Conservation (phyloP, 2,329 filamentous ascomycete species). For the Dendryphion nanum region DNA sequence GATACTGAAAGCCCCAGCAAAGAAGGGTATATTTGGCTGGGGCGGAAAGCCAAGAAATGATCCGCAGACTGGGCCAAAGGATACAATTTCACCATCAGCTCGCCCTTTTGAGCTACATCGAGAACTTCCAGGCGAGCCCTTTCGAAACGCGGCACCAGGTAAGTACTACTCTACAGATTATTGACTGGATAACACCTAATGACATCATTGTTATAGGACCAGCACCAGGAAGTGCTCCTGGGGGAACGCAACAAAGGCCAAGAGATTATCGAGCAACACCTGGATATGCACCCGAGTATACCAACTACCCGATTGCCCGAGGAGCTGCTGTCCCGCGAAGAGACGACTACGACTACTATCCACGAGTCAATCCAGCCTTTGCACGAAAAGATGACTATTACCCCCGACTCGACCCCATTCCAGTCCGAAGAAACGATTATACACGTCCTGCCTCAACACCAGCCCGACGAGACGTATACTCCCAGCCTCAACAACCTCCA, state of each 20-base stretch:
- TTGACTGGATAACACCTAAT: background rate
- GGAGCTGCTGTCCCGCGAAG: too few relatives aligned
- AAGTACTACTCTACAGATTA: background rate
- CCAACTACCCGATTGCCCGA: slow-evolving; percentile 2
- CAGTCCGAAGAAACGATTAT: background rate
- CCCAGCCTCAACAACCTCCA: too few relatives aligned
- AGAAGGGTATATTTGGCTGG: too few relatives aligned
- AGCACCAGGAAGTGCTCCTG: slow-evolving; percentile 18
- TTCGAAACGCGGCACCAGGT: slow-evolving; percentile 19
- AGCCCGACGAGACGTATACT: too few relatives aligned
- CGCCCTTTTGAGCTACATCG: too few relatives aligned
- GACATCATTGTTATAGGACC: slow-evolving; percentile 5
- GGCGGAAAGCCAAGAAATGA: too few relatives aligned
- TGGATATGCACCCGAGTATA: slow-evolving; percentile 4
- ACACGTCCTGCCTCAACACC: slow-evolving; percentile 1
- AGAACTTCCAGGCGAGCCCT: too few relatives aligned
- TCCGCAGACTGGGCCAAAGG: too few relatives aligned
- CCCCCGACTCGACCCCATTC: slow-evolving; percentile 11
- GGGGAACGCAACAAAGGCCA: slow-evolving; percentile 29
- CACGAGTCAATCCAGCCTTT: slow-evolving; percentile 8
- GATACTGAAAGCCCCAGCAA: too few relatives aligned
- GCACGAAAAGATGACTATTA: slow-evolving; percentile 19
- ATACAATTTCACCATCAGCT: too few relatives aligned
- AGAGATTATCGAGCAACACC: slow-evolving; percentile 14
- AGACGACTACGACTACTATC: too few relatives aligned